Conservation (phyloP, 2,329 filamentous ascomycete genomes). For the Epichloe sylvatica region DNA sequence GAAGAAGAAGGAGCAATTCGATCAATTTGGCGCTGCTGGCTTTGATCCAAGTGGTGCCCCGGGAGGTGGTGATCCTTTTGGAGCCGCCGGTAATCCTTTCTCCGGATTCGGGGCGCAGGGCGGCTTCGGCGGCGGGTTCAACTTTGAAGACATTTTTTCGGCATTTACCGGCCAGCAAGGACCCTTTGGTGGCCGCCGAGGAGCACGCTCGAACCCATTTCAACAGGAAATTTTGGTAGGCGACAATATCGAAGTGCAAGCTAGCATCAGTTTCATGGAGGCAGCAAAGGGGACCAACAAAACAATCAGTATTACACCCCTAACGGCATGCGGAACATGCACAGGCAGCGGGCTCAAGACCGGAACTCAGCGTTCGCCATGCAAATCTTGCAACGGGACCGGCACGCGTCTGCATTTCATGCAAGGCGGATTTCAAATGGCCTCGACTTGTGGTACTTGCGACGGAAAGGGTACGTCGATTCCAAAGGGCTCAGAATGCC, state of each 20-base stretch:
- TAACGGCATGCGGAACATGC: constrained; percentile 72
- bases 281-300: constrained; percentile 83
- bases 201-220: constrained; percentile 50
- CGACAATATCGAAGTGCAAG: constrained; percentile 89
- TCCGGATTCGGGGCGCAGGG: constrained; percentile 36
- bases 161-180: constrained; percentile 54
- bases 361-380: constrained; percentile 58
- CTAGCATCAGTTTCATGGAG: constrained; percentile 89
- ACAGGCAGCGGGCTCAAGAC: constrained; percentile 71
- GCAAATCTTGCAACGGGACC: constrained; percentile 70
- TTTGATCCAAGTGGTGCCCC: constrained; percentile 65
- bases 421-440: constrained; percentile 92
- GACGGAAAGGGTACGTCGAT: constrained; percentile 63
- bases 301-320: constrained; percentile 72
- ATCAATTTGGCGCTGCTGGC: constrained; percentile 76
- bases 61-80: constrained; percentile 47
- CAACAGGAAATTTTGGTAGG: constrained; percentile 73
- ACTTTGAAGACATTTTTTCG: constrained; percentile 90
- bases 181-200: constrained; percentile 39
- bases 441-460: constrained; percentile 71
- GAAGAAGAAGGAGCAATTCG: constrained; percentile 83
- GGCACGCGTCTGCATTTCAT: constrained; percentile 80
- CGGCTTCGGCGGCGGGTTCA: constrained; percentile 71
- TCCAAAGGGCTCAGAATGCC: constrained; percentile 69
- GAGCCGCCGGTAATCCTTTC: constrained; percentile 52